Evolutionary conservation across 139 green algal species (phyloP), one percentile per base, ranked within the genome.

Genomic region (Chlorella sp.): DNA sequence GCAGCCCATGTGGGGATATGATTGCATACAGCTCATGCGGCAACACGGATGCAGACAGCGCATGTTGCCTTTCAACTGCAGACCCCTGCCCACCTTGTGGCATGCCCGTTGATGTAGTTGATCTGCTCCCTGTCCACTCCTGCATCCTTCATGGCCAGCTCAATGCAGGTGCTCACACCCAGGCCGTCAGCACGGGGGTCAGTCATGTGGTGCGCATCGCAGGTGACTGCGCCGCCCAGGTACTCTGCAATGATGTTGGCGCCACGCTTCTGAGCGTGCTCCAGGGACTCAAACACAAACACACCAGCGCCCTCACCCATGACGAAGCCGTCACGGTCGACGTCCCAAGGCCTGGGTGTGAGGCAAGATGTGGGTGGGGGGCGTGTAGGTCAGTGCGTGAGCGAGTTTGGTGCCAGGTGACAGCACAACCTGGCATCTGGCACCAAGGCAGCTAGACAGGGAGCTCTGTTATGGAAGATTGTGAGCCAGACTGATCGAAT

Each of bases 191-290:
- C 77, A 30, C 93, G 89, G 2, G 96, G 96, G 81, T 99, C 79
- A 24, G 95, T 99, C 92, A 99, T 99, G 89, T 99, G 96, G 89
- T 99, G 88, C 14, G 96, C 96, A 64, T 99, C 96, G 82, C 96
- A 74, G 26, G 91, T 99, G 61, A 98, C 80, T 36, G 89, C 92
- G 27, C 94, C 95, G 29, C 96, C 96, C 49, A 99, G 74, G 86
- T 98, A 99, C 85, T 99, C 96, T 31, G 74, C 83, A 34, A 89
- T 70, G 49, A 92, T 91, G 59, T 80, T 88, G 55, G 87, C 89
- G 5, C 87, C 87, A 10, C 89, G 83, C 77, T 86, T 86, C 72
- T 89, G 73, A 1, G 96, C 96, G 74, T 97, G 91, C 83, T 97
- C 96, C 55, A 99, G 78, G 2, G 82, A 92, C 85, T 99, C 96